Percentiles rank a stretch among this genome's conserved stretches.
Conservation (phyloP, 2,329 filamentous ascomycete species). For the Hypoxylon sp. region DNA sequence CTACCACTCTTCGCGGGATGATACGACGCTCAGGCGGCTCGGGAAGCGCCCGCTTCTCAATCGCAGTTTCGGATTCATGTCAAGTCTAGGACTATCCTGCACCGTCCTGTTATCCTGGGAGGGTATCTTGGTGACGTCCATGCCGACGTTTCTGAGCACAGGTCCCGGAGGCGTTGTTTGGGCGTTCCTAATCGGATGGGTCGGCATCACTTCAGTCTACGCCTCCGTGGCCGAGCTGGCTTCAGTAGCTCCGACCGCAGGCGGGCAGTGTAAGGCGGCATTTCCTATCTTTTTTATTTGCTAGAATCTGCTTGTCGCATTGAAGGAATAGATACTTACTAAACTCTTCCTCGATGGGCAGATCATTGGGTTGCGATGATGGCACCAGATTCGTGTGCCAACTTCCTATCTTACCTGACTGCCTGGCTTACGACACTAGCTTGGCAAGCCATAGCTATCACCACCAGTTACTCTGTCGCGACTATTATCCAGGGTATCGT, state of each 20-base stretch:
- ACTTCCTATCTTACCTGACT: slow-evolving; percentile 45
- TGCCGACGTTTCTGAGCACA: slow-evolving; percentile 60
- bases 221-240: slow-evolving; percentile 36
- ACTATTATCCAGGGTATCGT: slow-evolving; percentile 46
- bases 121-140: slow-evolving; percentile 56
- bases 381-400: slow-evolving; percentile 34
- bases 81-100: slow-evolving; percentile 41
- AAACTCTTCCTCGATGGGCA: slow-evolving; percentile 11
- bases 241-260: slow-evolving; percentile 44
- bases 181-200: slow-evolving; percentile 62
- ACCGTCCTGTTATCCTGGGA: slow-evolving; percentile 59
- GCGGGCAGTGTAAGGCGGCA: slow-evolving; percentile 39
- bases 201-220: slow-evolving; percentile 60
- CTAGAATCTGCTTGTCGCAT: neutral
- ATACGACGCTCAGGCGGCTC: slow-evolving; percentile 25
- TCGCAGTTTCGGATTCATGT: slow-evolving; percentile 44
- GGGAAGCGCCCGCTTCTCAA: slow-evolving; percentile 39
- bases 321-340: neutral
- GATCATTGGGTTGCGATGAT: slow-evolving; percentile 48
- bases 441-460: slow-evolving; percentile 44
- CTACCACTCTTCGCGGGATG: slow-evolving; percentile 11
- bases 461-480: slow-evolving; percentile 35
- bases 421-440: slow-evolving; percentile 45
- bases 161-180: slow-evolving; percentile 66
- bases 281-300: neutral